phyloP scores from a whole-genome alignment of 2,329 filamentous ascomycete species.

The Lachnellula hyalina region DNA sequence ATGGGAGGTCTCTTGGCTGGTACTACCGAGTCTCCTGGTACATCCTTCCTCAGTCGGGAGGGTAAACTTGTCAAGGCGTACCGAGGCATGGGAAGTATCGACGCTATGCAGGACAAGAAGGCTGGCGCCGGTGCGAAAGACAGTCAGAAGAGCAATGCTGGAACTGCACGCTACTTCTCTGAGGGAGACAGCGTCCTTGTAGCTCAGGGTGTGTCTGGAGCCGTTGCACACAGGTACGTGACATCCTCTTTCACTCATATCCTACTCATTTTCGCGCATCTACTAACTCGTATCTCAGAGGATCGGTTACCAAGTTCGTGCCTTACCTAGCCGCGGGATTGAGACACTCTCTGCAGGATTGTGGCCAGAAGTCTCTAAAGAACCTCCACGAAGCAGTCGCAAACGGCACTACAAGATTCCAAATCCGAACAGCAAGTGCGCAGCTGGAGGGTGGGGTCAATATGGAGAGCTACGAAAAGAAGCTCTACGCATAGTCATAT shows the following conservation, averaged over 20 bases:
- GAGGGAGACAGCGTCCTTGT: slow-evolving; percentile 93
- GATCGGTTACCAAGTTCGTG: slow-evolving; percentile 85
- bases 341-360: slow-evolving; percentile 96
- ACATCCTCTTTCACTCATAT: background rate
- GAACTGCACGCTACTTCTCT: slow-evolving; percentile 96
- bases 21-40: slow-evolving; percentile 94
- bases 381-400: slow-evolving; percentile 72
- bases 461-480: slow-evolving; percentile 99
- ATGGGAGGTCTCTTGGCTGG: slow-evolving; percentile 98
- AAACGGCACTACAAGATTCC: slow-evolving; percentile 77
- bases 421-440: slow-evolving; percentile 88
- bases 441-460: slow-evolving; percentile 97
- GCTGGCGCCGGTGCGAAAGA: slow-evolving; percentile 74
- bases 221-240: slow-evolving; percentile 62
- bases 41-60: slow-evolving; percentile 92
- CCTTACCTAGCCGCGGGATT: slow-evolving; percentile 93
- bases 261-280: background rate
- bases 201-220: slow-evolving; percentile 90
- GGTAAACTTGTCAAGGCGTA: slow-evolving; percentile 99
- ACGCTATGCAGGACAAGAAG: slow-evolving; percentile 99
- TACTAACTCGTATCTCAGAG: slow-evolving; percentile 6
- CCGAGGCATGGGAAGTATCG: slow-evolving; percentile 97
- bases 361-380: slow-evolving; percentile 74
- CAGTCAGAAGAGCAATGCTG: slow-evolving; percentile 79
- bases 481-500: slow-evolving; percentile 80